Conservation (phyloP, 1,139 yeast species). For the Candida sanyaensis region DNA sequence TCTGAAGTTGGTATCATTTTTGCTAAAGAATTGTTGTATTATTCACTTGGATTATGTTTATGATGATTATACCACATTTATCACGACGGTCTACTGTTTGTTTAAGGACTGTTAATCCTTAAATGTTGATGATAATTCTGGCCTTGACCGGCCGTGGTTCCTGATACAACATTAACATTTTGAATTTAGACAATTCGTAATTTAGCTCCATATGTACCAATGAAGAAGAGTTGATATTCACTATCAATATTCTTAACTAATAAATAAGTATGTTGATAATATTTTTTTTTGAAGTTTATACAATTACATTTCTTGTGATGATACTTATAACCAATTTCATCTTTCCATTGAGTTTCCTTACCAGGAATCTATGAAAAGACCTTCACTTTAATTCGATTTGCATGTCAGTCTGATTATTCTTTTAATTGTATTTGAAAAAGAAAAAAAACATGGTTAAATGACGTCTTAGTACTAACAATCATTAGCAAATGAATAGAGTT, state of each 20-base stretch:
- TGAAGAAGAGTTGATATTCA: too few species aligned
- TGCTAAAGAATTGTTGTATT: neutral
- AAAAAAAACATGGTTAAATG: too few species aligned
- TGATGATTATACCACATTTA: constrained; percentile 85
- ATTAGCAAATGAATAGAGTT: too few species aligned
- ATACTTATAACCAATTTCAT: constrained; percentile 7
- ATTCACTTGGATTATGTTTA: constrained; percentile 44
- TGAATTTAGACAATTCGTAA: too few species aligned
- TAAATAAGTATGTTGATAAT: constrained; percentile 1
- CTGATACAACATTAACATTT: constrained; percentile 42
- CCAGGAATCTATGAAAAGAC: constrained; percentile 4
- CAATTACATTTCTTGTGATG: constrained; percentile 3
- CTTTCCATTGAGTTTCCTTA: constrained; percentile 8
- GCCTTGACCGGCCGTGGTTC: constrained; percentile 99
- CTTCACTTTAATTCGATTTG: constrained; percentile 51
- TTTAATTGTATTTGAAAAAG: too few species aligned
- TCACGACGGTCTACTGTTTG: constrained; percentile 99
- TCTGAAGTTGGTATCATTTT: neutral
- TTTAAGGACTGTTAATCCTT: constrained; percentile 71
- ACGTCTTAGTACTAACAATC: too few species aligned
- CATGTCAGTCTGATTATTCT: constrained; percentile 69
- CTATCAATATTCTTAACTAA: neutral
- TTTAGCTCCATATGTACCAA: too few species aligned
- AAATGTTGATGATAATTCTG: constrained; percentile 86
- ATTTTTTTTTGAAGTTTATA: neutral